Conservation (phyloP, 257 asterid genomes). For the Eucommia ulmoides region DNA sequence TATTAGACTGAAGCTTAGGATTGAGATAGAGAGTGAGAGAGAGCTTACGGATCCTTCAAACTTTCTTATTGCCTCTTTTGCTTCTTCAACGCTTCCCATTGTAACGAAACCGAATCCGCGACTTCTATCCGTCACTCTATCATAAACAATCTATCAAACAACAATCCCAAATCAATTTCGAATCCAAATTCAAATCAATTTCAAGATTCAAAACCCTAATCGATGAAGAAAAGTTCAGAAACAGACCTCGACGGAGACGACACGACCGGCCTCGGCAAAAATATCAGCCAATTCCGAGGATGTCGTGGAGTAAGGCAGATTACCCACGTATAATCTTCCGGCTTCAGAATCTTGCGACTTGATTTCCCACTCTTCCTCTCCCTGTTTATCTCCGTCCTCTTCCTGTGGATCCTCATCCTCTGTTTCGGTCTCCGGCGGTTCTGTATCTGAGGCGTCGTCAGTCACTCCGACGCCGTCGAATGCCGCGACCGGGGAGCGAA, state of each 20-base stretch:
- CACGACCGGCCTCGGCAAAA: constrained; percentile 74
- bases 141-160: constrained; percentile 51
- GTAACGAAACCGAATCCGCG: constrained; percentile 90
- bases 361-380: constrained; percentile 16
- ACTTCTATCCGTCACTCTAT: constrained; percentile 79
- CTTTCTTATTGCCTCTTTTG: constrained; percentile 69
- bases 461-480: constrained; percentile 24
- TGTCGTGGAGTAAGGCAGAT: constrained; percentile 74
- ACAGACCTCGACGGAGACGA: constrained; percentile 62
- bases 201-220: constrained; percentile 7
- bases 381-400: constrained; percentile 22
- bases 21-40: too few species aligned
- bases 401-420: constrained; percentile 18
- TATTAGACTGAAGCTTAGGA: too few species aligned
- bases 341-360: constrained; percentile 30
- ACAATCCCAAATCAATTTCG: too few species aligned
- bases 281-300: constrained; percentile 64
- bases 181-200: constrained; percentile 4
- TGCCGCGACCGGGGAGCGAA: constrained; percentile 20
- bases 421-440: constrained; percentile 10
- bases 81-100: constrained; percentile 73
- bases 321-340: constrained; percentile 78
- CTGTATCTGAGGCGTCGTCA: constrained; percentile 2
- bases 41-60: constrained; percentile 85
- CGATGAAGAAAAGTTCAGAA: neutral